Conservation (phyloP, 2,329 filamentous ascomycete genomes). For the Alternaria sp. region DNA sequence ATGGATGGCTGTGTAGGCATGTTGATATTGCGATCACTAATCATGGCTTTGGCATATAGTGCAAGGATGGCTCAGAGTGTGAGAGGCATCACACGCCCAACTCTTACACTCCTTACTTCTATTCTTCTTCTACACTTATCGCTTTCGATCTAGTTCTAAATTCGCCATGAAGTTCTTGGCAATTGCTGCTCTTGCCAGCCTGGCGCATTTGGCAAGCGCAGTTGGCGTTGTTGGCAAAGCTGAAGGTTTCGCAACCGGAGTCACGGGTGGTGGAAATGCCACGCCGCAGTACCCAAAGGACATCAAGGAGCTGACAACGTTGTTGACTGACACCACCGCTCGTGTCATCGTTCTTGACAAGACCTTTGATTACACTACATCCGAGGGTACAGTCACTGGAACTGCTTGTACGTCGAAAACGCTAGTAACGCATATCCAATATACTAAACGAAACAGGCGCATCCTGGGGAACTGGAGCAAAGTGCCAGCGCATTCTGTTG, state of each 20-base stretch:
- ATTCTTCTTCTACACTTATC: too few relatives aligned
- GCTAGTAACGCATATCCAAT: rapidly evolving
- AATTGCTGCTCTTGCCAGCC: not conserved
- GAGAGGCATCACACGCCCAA: too few relatives aligned
- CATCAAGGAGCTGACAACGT: not conserved
- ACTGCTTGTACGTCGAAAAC: not conserved
- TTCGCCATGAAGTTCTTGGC: not conserved
- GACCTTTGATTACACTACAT: not conserved
- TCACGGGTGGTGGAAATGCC: not conserved
- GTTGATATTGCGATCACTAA: too few relatives aligned
- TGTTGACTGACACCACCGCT: not conserved
- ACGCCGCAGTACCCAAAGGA: not conserved
- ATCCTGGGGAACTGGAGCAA: not conserved
- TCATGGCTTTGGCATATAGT: too few relatives aligned
- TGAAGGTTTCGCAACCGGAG: not conserved
- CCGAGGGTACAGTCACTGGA: not conserved
- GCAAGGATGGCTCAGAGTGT: too few relatives aligned
- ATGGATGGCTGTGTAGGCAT: too few relatives aligned
- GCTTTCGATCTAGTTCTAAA: too few relatives aligned
- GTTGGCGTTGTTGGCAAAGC: not conserved
- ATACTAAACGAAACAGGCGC: not conserved
- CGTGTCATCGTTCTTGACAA: not conserved
- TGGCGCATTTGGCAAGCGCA: not conserved
- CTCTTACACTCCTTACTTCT: too few relatives aligned
- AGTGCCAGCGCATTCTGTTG: not conserved